Evolutionary conservation across 768 basidiomycete species (phyloP), one percentile per base, ranked within the genome.

Genomic region (Xerocomellus intermedius): DNA sequence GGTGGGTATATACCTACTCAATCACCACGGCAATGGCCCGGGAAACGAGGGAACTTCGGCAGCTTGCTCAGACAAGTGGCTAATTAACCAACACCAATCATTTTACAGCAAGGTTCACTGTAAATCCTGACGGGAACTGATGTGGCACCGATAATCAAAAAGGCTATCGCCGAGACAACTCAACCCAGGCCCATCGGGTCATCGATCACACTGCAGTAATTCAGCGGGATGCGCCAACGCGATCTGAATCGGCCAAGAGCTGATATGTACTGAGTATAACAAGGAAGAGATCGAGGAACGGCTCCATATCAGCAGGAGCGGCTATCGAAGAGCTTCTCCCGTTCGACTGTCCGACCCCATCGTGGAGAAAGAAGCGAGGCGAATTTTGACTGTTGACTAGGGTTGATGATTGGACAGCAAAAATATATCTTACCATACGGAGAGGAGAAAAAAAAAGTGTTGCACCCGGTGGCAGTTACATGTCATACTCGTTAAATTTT

Each of bases 311-410:
- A 50, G 33, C 30, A 9, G 16, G 5, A 30, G 9, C 30, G 30
- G 17, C 37, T 26, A 28, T 36, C 38, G 17, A 30, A 22, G 19
- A 12, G 24, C 35, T 41, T 21, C 26, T 21, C 6, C 21, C 44
- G 42, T 56, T 56, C 1, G 28, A 44, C 21, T n/a, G 33, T 24
- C 58, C 60, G 60, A 62, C 36, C 13, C 35, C 17, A 53, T 63
- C 60, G 55, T 42, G 60, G 48, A 53, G 56, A 53, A 53, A 45
- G 61, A 61, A 59, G 55, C 21, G 13, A 28, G 22, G 9, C 5
- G 44, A 61, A 14, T 2, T 46, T 60, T 42, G 8, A 41, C 28
- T 10, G 19, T 38, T n/a, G 24, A 42, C 17, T 44, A 41, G 17
- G 13, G 32, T 30, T 55, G 48, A 19, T 60, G 43, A 19, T 55